These are phyloP conservation scores for Capronia coronata DNA, from an alignment of 2,329 filamentous ascomycete species.

Conservation along the genomic window DNA sequence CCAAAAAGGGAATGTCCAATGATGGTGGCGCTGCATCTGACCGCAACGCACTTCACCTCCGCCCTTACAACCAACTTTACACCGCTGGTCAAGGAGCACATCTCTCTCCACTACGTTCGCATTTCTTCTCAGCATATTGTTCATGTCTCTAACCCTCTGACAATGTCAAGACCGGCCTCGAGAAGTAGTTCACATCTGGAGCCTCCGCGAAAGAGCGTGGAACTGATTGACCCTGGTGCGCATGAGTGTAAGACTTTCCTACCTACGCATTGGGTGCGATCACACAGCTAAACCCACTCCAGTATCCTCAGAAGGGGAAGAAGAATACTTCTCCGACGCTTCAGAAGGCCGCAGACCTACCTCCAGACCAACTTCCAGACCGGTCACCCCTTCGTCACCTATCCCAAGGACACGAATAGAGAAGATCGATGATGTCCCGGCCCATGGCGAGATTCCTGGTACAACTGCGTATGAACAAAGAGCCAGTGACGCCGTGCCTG, in stretches of 20 bases:
- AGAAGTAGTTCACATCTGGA: constrained; percentile 40
- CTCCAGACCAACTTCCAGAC: constrained; percentile 31
- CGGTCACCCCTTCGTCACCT: constrained; percentile 42
- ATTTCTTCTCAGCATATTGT: not conserved
- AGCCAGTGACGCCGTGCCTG: constrained; percentile 54
- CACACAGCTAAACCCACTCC: constrained; percentile 16
- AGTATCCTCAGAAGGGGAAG: constrained; percentile 49
- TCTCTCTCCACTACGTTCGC: not conserved
- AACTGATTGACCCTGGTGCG: constrained; percentile 52
- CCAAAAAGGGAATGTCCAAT: not conserved
- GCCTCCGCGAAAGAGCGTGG: constrained; percentile 50
- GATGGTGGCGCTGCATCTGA: not conserved
- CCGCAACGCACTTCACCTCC: not conserved
- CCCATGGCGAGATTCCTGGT: constrained; percentile 57
- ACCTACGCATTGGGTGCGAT: not conserved
- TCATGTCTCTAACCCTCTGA: constrained; percentile 10
- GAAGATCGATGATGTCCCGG: constrained; percentile 53
- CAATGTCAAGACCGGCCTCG: constrained; percentile 20
- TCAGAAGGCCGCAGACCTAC: constrained; percentile 47
- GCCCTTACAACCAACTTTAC: not conserved
- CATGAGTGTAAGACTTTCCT: constrained; percentile 37
- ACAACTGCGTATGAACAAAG: constrained; percentile 55
- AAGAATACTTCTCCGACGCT: constrained; percentile 62
- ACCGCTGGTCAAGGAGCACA: not conserved
- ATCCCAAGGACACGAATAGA: constrained; percentile 59